Base-by-base conservation (phyloP, 139 green algal genomes). In the Picochlorum sp. region DNA sequence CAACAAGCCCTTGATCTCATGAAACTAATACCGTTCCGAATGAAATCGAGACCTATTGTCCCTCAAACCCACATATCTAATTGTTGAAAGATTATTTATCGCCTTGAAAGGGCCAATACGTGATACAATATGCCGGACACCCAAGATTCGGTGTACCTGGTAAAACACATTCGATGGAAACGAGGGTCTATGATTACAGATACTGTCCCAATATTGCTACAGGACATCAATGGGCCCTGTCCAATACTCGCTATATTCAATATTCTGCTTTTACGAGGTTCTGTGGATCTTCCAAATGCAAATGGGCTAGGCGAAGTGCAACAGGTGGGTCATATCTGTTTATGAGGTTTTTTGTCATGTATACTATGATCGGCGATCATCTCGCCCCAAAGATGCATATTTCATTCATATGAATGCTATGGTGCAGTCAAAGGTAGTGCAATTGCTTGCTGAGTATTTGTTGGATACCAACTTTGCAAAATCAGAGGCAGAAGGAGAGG, bases 221-320 rank as follows among this genome's bases (percentile, higher is more conserved):
- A 98, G 68, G 95, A 95, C 65, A 65, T 84, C 4, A 98, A 98
- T 49, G 92, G 92, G 0, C 92, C 92, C 4, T 98, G 92, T 71
- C 92, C 92, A 1, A 70, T 97, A 30, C 70, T 97, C 1, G 92
- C 89, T 1, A 87, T 97, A 8, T 78, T 84, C 15, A 95, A 96
- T 49, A 74, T 87, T n/a, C 72, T 97, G 18, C 77, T 90, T 11
- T 79, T 96, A 13, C 72, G 84, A 4, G 82, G 86, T 49, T 55
- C 71, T 57, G 64, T 92, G 18, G 60, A 77, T 57, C 74, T 91
- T 18, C 74, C 81, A 3, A n/a, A n/a, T n/a, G n/a, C n/a, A n/a
- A n/a, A n/a, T n/a, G 66, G 70, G 3, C 57, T 61, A 7, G 65
- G 69, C 4, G 74, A 84, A 49, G 31, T 84, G 6, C 63, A 70